phyloP scores from a whole-genome alignment of 257 asterid genomes.

The Rubia yunnanensis region DNA sequence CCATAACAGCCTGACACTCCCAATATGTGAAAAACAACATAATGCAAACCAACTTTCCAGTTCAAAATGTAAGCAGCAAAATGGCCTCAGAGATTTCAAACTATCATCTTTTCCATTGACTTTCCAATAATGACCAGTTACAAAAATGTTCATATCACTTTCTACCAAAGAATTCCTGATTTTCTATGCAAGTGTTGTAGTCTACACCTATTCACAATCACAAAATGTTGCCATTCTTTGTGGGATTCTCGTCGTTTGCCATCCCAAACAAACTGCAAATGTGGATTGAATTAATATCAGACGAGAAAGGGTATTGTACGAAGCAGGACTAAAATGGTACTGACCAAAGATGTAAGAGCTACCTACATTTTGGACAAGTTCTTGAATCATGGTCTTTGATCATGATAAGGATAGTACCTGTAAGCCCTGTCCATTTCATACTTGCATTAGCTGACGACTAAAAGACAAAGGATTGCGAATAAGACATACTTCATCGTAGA shows the following conservation, averaged over 20 bases:
- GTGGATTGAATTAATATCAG: background rate
- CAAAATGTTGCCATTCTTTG: background rate
- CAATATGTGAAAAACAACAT: background rate
- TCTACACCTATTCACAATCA: background rate
- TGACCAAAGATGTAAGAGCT: no score
- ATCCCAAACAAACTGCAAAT: conserved; percentile 14
- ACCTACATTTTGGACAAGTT: no score
- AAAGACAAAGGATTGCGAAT: background rate
- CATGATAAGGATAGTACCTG: background rate
- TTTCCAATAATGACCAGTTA: background rate
- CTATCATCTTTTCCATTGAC: conserved; percentile 3
- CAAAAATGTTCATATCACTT: background rate
- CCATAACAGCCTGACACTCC: conserved; percentile 10
- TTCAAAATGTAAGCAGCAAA: background rate
- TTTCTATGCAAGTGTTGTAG: background rate
- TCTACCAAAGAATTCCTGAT: conserved; percentile 1
- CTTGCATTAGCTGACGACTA: background rate
- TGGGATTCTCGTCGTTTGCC: background rate
- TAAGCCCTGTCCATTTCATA: conserved; percentile 1
- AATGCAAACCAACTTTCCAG: background rate
- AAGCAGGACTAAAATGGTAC: background rate
- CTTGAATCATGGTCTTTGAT: no score
- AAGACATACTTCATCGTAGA: background rate
- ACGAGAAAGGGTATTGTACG: background rate
- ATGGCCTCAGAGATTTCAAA: conserved; percentile 9